Conservation (phyloP, 192 early-diverging fungal species). For the Neocallimastix lanati region DNA sequence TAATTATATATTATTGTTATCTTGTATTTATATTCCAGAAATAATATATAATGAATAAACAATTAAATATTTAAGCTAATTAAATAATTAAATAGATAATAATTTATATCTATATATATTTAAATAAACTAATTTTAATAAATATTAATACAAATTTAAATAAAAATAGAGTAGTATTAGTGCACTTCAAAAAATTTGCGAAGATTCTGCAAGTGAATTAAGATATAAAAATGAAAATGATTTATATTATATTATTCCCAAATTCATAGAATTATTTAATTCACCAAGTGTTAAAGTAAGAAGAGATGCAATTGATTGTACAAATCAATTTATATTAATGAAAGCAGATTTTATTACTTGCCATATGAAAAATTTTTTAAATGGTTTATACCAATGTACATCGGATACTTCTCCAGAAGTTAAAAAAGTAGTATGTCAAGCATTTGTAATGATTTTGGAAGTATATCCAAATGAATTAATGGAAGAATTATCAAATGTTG, state of each 20-base stretch:
- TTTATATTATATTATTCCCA: slow-evolving; percentile 71
- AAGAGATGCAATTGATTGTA: slow-evolving; percentile 58
- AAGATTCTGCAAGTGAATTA: slow-evolving; percentile 70
- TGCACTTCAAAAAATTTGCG: slow-evolving; percentile 86
- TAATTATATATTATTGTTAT: background rate
- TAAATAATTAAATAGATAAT: too few relatives aligned
- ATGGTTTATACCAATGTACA: slow-evolving; percentile 63
- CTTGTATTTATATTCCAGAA: background rate
- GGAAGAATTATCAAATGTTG: slow-evolving; percentile 70
- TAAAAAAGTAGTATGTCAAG: slow-evolving; percentile 83
- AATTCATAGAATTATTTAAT: slow-evolving; percentile 70
- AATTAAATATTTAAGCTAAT: too few relatives aligned
- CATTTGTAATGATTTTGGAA: slow-evolving; percentile 78
- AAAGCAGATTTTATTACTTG: slow-evolving; percentile 39
- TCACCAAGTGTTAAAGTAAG: slow-evolving; percentile 57
- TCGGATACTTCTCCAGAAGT: slow-evolving; percentile 67
- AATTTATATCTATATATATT: too few relatives aligned
- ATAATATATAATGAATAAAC: too few relatives aligned
- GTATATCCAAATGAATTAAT: slow-evolving; percentile 64
- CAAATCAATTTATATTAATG: slow-evolving; percentile 71
- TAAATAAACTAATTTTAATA: background rate
- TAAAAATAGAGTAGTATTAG: slow-evolving; percentile 51
- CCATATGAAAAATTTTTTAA: slow-evolving; percentile 50
- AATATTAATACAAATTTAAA: background rate
- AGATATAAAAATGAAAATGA: slow-evolving; percentile 56